Evolutionary conservation across 768 basidiomycete genomes (phyloP).

Genomic region (Leccinum rimulosum): DNA sequence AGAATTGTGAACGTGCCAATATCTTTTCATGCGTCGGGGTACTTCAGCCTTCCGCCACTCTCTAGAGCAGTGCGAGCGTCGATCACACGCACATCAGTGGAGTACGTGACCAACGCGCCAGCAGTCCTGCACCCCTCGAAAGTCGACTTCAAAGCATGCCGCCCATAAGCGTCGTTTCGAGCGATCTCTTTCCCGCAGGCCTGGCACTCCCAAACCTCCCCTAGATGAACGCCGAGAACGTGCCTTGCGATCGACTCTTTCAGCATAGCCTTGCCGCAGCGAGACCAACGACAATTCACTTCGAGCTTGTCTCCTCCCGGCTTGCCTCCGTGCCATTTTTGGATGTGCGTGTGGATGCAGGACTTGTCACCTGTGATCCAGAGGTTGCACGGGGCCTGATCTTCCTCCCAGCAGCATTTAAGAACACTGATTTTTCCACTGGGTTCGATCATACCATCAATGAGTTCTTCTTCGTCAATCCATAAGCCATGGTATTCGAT

Average conservation of each 20-base stretch:
- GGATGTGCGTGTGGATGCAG: conserved; percentile 14
- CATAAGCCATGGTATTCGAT: conserved; percentile 8
- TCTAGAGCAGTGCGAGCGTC: conserved; percentile 9
- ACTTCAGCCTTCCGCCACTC: neutral
- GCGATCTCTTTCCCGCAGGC: conserved; percentile 10
- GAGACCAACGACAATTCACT: conserved; percentile 9
- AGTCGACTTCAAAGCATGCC: conserved; percentile 3
- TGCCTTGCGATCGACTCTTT: conserved; percentile 26
- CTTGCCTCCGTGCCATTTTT: conserved; percentile 16
- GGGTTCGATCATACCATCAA: neutral
- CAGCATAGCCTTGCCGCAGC: conserved; percentile 15
- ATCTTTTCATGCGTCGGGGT: neutral
- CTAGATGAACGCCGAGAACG: conserved; percentile 14
- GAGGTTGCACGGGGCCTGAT: conserved; percentile 6
- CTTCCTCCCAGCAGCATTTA: conserved; percentile 13
- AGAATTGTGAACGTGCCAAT: no score
- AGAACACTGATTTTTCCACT: conserved; percentile 6
- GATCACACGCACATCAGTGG: neutral
- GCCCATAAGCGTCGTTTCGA: conserved; percentile 11
- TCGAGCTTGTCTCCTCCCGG: conserved; percentile 9
- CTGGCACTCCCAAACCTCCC: conserved; percentile 13
- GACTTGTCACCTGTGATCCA: conserved; percentile 20
- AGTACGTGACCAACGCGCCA: conserved; percentile 11
- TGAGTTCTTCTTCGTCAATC: conserved; percentile 16
- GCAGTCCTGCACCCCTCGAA: conserved; percentile 2